Evolutionary conservation across 2,329 filamentous ascomycete species (phyloP), one percentile per base, ranked within the genome.

Genomic region (Aspergillus sp.): DNA sequence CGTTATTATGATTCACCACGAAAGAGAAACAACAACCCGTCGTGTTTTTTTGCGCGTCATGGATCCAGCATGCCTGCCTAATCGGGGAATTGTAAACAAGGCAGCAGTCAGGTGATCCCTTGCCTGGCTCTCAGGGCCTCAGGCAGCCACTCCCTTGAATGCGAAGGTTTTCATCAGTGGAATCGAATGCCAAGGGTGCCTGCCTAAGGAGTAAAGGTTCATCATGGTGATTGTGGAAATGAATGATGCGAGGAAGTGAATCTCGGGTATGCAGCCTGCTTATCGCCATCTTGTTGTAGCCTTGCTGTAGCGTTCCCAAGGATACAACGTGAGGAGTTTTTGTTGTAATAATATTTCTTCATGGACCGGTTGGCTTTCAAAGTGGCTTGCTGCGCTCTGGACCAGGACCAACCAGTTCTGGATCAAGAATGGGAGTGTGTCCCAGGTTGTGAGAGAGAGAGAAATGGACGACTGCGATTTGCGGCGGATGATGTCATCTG

Each of bases 81-180:
- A 63, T 63, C 23, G 53, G 62, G 62, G 61, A 52, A 40, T 46
- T 33, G 62, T 63, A 63, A 64, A 64, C 62, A 64, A 63, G 45
- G 55, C 56, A 51, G 52, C 55, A 52, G 52, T 64, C 62, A 64
- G 55, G 61, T 63, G 62, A 63, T 51, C 49, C 19, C 45, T 41
- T 59, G 58, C 56, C 58, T 61, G 39, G 41, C 27, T 19, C 19
- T 24, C 39, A 44, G 49, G 54, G 47, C 54, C 40, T 43, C 35
- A 37, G 35, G 35, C 35, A 37, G 35, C 35, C 35, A 9, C 14
- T 37, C 15, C 35, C 12, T n/a, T 37, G 12, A 37, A 37, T 37
- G 12, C 14, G 12, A 14, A 37, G 15, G 35, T n/a, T n/a, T 5
- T 37, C 14, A 37, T 14, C 35, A 12, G 5, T 37, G 35, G 35